Percentiles rank a stretch among this genome's conserved stretches.
phyloP scores from a whole-genome alignment of 106 monocot species.

The Platanthera zijinensis region DNA sequence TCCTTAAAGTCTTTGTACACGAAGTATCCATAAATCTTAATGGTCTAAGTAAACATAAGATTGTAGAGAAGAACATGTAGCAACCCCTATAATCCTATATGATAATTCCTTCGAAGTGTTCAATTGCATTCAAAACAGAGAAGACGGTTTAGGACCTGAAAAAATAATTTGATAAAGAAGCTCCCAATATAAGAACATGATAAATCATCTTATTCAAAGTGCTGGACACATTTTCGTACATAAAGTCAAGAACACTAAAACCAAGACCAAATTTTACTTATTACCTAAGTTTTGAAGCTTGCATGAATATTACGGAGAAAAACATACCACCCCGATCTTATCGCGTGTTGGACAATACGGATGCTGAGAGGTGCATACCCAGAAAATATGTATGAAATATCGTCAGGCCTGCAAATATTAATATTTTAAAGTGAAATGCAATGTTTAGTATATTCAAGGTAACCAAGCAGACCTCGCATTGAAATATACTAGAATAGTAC shows the following conservation, averaged over 20 bases:
- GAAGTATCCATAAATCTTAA: neutral
- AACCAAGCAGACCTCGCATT: conserved; percentile 3
- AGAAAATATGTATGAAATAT: conserved; percentile 95
- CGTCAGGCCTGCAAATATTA: conserved; percentile 65
- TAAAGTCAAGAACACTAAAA: conserved; percentile 1
- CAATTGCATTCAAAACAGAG: conserved; percentile 1
- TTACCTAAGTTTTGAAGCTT: neutral
- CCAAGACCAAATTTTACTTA: neutral
- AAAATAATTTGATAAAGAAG: neutral
- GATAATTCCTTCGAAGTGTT: neutral
- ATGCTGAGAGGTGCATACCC: conserved; percentile 99
- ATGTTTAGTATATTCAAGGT: neutral
- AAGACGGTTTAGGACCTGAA: neutral
- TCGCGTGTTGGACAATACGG: conserved; percentile 95
- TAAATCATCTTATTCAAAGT: neutral
- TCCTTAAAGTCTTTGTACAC: too few relatives aligned
- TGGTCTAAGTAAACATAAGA: neutral
- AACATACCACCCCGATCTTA: conserved; percentile 91
- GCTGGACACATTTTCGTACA: neutral
- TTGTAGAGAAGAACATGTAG: neutral
- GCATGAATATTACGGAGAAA: neutral
- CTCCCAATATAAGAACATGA: neutral
- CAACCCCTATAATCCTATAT: neutral
- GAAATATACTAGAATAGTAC: neutral
- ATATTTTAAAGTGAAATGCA: neutral